phyloP scores from a whole-genome alignment of 345 rosid genomes.

The Mallotus nudiflorus region DNA sequence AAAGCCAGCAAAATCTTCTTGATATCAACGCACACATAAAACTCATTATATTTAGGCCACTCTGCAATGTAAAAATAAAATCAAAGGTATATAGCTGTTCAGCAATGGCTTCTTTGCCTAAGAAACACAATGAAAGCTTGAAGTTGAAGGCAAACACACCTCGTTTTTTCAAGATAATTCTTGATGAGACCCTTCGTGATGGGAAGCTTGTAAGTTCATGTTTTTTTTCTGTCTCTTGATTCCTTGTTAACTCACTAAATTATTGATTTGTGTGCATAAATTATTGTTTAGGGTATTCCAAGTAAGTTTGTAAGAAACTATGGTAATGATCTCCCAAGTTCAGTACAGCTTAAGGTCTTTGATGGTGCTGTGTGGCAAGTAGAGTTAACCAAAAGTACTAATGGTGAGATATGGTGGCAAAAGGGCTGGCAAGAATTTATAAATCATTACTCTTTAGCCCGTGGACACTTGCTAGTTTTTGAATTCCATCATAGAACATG shows the following conservation, averaged over 20 bases:
- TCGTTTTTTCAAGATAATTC: slow-evolving; percentile 30
- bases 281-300: slow-evolving; percentile 25
- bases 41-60: no score
- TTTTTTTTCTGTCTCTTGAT: no score
- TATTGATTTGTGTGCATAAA: background rate
- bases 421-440: slow-evolving; percentile 35
- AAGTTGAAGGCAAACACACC: background rate
- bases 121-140: no score
- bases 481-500: slow-evolving; percentile 18
- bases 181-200: slow-evolving; percentile 5
- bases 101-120: no score
- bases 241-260: no score
- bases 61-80: no score
- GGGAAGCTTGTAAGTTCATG: slow-evolving; percentile 8
- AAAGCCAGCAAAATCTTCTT: no score
- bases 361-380: slow-evolving; percentile 31
- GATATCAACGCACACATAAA: no score
- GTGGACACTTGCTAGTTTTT: slow-evolving; percentile 28
- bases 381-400: slow-evolving; percentile 18
- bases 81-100: no score
- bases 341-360: slow-evolving; percentile 15
- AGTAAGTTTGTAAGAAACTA: slow-evolving; percentile 18
- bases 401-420: slow-evolving; percentile 23
- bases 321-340: slow-evolving; percentile 16
- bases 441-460: slow-evolving; percentile 17